These are phyloP conservation scores for Saturnispora zaruensis DNA, from an alignment of 805 yeast species.

Conservation along the genomic window DNA sequence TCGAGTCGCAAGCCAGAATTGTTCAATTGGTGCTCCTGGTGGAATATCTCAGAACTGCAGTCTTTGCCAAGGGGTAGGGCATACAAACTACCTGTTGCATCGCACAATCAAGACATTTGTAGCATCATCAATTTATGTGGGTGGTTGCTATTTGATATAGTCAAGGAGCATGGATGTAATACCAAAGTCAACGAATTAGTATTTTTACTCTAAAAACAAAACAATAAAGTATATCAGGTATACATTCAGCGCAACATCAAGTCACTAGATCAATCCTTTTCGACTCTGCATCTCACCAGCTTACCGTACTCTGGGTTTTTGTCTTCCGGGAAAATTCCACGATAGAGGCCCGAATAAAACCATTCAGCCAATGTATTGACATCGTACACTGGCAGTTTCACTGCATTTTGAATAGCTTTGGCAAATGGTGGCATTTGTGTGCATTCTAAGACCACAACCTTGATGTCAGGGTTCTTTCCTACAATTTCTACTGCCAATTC, in stretches of 20 bases:
- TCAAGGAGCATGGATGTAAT: constrained; percentile 4
- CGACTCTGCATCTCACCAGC: constrained; percentile 22
- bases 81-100: constrained; percentile 1
- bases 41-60: neutral
- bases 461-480: constrained; percentile 16
- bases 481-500: constrained; percentile 18
- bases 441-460: constrained; percentile 29
- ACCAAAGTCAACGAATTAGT: neutral
- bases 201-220: neutral
- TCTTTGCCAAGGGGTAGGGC: constrained; percentile 6
- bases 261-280: constrained; percentile 17
- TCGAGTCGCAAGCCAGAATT: neutral
- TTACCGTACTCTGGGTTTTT: constrained; percentile 17
- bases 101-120: constrained; percentile 1
- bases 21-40: neutral
- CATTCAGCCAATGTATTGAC: constrained; percentile 28
- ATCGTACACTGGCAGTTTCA: constrained; percentile 27
- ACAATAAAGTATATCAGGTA: neutral
- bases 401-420: constrained; percentile 22
- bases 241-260: neutral
- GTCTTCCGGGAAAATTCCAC: constrained; percentile 19
- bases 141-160: constrained; percentile 6
- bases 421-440: constrained; percentile 31
- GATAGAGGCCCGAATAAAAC: constrained; percentile 25
- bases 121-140: neutral